These are phyloP conservation scores for Primulina huaijiensis DNA, from an alignment of 257 asterid species.

Conservation along the genomic window DNA sequence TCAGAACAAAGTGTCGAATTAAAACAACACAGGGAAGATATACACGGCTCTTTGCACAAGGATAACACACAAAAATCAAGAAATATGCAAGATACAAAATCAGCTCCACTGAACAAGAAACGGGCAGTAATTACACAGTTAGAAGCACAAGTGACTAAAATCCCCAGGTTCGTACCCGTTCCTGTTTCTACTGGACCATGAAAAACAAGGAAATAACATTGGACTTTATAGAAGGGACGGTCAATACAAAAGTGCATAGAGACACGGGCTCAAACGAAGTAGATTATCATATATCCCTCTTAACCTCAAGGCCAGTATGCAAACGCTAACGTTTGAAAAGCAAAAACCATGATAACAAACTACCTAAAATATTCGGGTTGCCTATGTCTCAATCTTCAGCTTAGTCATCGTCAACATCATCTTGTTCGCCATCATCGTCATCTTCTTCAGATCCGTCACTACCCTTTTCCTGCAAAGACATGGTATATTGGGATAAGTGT, in stretches of 20 bases:
- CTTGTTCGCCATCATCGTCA: conserved; percentile 36
- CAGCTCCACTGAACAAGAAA: too few relatives aligned
- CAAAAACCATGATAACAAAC: conserved; percentile 18
- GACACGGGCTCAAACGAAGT: conserved; percentile 14
- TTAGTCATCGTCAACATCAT: conserved; percentile 36
- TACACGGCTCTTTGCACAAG: neutral
- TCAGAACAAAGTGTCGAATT: neutral
- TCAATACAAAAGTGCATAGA: neutral
- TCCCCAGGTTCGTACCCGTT: neutral
- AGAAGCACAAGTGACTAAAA: neutral
- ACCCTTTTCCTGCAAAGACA: conserved; percentile 49
- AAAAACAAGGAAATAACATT: neutral
- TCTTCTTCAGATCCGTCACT: conserved; percentile 55
- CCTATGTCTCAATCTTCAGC: conserved; percentile 33
- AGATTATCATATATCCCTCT: conserved; percentile 12
- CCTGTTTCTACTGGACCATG: neutral
- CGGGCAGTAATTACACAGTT: neutral
- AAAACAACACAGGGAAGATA: neutral
- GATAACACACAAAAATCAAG: neutral
- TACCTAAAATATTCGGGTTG: neutral
- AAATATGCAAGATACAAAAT: neutral
- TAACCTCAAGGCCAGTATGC: conserved; percentile 26
- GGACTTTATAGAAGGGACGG: neutral
- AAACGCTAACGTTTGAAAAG: conserved; percentile 2
- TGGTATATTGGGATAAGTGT: neutral